phyloP scores from a whole-genome alignment of 305 asterid species.

The Plantago lanceolata region DNA sequence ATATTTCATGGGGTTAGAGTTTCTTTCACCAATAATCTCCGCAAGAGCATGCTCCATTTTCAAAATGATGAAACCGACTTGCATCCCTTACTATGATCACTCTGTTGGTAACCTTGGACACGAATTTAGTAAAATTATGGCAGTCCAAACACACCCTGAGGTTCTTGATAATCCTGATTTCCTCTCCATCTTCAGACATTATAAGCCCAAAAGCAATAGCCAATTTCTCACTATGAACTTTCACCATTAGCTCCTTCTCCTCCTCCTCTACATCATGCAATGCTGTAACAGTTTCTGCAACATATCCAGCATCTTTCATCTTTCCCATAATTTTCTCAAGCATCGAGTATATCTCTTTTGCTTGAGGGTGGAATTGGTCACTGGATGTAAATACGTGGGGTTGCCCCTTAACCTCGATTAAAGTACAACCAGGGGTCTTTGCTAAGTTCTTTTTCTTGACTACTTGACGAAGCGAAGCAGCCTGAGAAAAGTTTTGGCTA shows the following conservation, averaged over 20 bases:
- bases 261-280: constrained; percentile 89
- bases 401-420: constrained; percentile 65
- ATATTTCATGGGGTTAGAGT: background rate
- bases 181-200: constrained; percentile 47
- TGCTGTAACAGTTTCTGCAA: constrained; percentile 54
- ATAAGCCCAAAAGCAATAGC: constrained; percentile 79
- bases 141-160: constrained; percentile 82
- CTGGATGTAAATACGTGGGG: constrained; percentile 64
- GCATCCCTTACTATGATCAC: constrained; percentile 75
- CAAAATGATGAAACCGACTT: constrained; percentile 75
- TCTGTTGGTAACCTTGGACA: constrained; percentile 53
- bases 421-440: constrained; percentile 75
- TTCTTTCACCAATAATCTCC: constrained; percentile 63
- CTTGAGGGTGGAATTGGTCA: constrained; percentile 58
- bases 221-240: constrained; percentile 80
- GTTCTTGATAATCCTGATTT: constrained; percentile 75
- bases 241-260: constrained; percentile 78
- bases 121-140: constrained; percentile 69
- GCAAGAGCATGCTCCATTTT: constrained; percentile 69
- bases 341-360: constrained; percentile 39
- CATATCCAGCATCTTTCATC: constrained; percentile 73
- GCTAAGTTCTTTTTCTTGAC: constrained; percentile 50
- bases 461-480: constrained; percentile 59
- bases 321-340: constrained; percentile 61
- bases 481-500: constrained; percentile 53